A percentile compares a stretch with the other conserved stretches of the same genome.
Evolutionary conservation across 2,329 filamentous ascomycete genomes (phyloP).

Genomic region (Trichoderma sp.): DNA sequence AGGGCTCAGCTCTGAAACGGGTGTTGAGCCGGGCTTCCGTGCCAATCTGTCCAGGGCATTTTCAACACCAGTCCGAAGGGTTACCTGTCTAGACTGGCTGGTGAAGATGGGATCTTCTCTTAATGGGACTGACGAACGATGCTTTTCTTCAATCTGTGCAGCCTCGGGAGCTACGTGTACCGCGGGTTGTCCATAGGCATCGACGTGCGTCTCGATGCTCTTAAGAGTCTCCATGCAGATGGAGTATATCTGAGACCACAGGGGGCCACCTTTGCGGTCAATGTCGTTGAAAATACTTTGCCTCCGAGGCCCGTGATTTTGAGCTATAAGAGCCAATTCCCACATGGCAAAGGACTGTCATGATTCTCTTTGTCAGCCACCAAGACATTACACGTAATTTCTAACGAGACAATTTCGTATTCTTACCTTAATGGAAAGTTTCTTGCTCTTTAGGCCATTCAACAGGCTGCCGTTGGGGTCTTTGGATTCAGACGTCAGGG

Average conservation of each 20-base stretch:
- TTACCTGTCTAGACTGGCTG: conserved; percentile 35
- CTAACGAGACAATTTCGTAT: background rate
- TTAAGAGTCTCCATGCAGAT: conserved; percentile 68
- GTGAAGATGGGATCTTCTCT: conserved; percentile 46
- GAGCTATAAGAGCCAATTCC: conserved; percentile 80
- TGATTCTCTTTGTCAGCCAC: background rate
- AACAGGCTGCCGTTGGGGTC: conserved; percentile 89
- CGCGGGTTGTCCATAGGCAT: conserved; percentile 52
- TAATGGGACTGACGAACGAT: conserved; percentile 40
- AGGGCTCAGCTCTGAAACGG: conserved; percentile 48
- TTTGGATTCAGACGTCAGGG: conserved; percentile 79
- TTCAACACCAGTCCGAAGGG: conserved; percentile 44
- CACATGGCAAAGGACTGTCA: conserved; percentile 77
- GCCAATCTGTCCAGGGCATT: conserved; percentile 44
- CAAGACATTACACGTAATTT: background rate
- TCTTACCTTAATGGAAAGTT: conserved; percentile 67
- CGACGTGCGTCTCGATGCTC: conserved; percentile 64
- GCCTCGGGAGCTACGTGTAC: conserved; percentile 33
- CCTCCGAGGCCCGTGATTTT: conserved; percentile 69
- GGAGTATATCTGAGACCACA: conserved; percentile 75
- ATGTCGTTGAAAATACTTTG: conserved; percentile 84
- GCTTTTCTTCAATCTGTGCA: conserved; percentile 30
- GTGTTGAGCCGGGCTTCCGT: conserved; percentile 47
- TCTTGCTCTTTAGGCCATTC: conserved; percentile 79
- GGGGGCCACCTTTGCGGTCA: conserved; percentile 72